Evolutionary conservation across 2,329 filamentous ascomycete genomes (phyloP), one percentile per base, ranked within the genome.

Genomic region (Pyrenophora teres): DNA sequence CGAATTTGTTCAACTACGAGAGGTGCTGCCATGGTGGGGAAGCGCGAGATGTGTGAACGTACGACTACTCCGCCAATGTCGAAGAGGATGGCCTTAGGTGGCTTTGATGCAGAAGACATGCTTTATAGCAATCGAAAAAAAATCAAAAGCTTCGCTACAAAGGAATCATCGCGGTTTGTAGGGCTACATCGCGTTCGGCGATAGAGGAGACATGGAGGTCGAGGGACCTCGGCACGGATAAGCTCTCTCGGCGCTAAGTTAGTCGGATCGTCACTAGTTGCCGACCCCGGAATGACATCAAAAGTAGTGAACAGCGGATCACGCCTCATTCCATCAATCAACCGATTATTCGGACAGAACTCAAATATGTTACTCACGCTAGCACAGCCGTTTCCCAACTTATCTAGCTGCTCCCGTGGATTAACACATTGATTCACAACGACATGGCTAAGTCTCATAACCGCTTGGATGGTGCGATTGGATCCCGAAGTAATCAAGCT

Each of bases 41-140:
- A n/a, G 21, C 25, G 16, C 9, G 40, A 16, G 23, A 25, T 25
- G 23, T 25, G 2, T 30, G 44, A 31, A 86, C 90, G 81, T 87
- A 96, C 93, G 81, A 91, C 95, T 63, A 99, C 94, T 56, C 94
- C 94, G 33, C 94, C 94, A 63, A 99, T 94, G 75, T 99, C 94
- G 73, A 97, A 97, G 18, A 99, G 80, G 1, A 75, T 64, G n/a
- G 71, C 72, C 12, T 59, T 66, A 6, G 63, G 63, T 2, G 62
- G 50, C 36, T 57, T 57, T 0, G 27, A 10, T 5, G 56, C 25
- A 4, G 40, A 21, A 16, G 50, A 8, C 62, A 66, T 64, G 18
- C 25, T 53, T 35, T 1, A 9, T 31, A 6, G 6, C 23, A 25
- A 30, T 15, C 44, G n/a, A 9, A 33, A 32, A 33, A 32, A 25